Evolutionary conservation across 139 green algal genomes (phyloP).

Genomic region (Chlorella sp.): DNA sequence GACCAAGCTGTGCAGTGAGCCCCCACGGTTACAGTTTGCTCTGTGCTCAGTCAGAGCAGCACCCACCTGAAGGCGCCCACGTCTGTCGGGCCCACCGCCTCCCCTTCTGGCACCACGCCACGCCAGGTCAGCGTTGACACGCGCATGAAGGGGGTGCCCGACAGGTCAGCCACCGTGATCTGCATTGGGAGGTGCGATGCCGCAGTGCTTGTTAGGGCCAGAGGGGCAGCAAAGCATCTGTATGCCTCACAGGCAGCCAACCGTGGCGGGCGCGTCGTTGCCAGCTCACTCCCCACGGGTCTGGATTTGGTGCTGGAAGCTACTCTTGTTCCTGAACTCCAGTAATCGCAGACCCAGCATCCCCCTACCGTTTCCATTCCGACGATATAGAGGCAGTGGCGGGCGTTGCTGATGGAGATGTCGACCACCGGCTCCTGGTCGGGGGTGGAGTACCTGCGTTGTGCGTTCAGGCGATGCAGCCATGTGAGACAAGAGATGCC

Average conservation of each 20-base stretch:
- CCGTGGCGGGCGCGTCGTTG: no score
- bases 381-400: slow-evolving; percentile 25
- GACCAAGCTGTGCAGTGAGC: no score
- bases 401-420: slow-evolving; percentile 28
- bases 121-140: slow-evolving; percentile 19
- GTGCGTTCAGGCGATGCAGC: no score
- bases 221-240: no score
- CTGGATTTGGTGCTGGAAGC: not conserved
- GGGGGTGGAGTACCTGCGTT: slow-evolving; percentile 7
- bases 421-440: slow-evolving; percentile 43
- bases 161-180: slow-evolving; percentile 2
- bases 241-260: no score
- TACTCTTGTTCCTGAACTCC: no score
- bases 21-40: no score
- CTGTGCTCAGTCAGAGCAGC: no score
- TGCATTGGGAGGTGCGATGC: not conserved
- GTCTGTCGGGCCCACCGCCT: not conserved
- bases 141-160: not conserved
- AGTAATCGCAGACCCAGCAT: no score
- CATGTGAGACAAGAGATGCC: no score
- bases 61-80: slow-evolving; percentile 45
- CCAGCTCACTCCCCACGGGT: no score
- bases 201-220: no score
- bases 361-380: slow-evolving; percentile 37
- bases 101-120: slow-evolving; percentile 1